Percentiles rank a stretch among this genome's conserved stretches.
phyloP scores from a whole-genome alignment of 2,329 filamentous ascomycete species.

The Aspergillus novoparasiticus region DNA sequence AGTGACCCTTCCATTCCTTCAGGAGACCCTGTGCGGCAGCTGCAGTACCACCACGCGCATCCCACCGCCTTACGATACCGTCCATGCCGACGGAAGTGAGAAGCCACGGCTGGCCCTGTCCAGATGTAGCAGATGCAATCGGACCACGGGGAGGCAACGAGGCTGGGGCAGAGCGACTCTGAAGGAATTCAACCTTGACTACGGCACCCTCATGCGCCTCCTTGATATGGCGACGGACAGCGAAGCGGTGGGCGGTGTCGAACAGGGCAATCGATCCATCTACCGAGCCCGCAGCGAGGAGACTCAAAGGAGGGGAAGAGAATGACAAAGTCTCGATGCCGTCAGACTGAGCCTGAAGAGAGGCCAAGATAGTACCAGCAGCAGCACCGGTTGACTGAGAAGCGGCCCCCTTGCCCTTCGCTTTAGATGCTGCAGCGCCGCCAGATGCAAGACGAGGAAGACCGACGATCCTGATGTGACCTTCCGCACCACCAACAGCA shows the following conservation, averaged over 20 bases:
- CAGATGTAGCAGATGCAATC: slow-evolving; percentile 27
- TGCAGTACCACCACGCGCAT: slow-evolving; percentile 69
- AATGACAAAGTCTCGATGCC: slow-evolving; percentile 76
- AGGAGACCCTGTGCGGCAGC: slow-evolving; percentile 70
- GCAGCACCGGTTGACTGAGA: slow-evolving; percentile 44
- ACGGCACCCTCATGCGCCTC: slow-evolving; percentile 86
- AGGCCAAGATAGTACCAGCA: slow-evolving; percentile 75
- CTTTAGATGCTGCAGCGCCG: slow-evolving; percentile 47
- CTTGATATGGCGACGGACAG: slow-evolving; percentile 77
- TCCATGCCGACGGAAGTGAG: slow-evolving; percentile 91
- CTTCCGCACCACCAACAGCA: slow-evolving; percentile 84
- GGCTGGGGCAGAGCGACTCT: slow-evolving; percentile 43
- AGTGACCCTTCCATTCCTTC: slow-evolving; percentile 88
- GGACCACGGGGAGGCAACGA: slow-evolving; percentile 28
- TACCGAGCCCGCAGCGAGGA: slow-evolving; percentile 65
- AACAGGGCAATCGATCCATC: slow-evolving; percentile 78
- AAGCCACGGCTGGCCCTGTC: slow-evolving; percentile 61
- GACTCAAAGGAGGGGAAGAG: slow-evolving; percentile 60
- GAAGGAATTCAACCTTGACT: slow-evolving; percentile 87
- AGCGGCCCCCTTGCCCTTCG: slow-evolving; percentile 52
- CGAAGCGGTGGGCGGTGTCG: slow-evolving; percentile 83
- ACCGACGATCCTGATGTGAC: slow-evolving; percentile 80
- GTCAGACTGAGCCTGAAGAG: slow-evolving; percentile 76
- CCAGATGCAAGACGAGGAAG: slow-evolving; percentile 65
- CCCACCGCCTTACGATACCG: slow-evolving; percentile 87